Conservation (phyloP, 176 grass and related monocot genomes). For the Echinochloa phyllopogon region DNA sequence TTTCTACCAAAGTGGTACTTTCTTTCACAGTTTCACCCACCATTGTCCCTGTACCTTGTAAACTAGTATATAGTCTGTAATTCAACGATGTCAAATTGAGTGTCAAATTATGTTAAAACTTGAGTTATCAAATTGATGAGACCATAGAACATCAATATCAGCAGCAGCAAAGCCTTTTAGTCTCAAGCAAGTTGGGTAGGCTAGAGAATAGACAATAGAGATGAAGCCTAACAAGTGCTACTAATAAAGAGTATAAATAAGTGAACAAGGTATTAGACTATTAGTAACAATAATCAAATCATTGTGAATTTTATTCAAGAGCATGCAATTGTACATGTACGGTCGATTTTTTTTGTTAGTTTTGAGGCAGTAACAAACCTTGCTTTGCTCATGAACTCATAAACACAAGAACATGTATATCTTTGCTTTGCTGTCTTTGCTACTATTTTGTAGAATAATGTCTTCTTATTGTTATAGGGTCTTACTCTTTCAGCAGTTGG, state of each 20-base stretch:
- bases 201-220: too few relatives aligned
- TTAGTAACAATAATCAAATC: neutral
- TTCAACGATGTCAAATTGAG: slow-evolving; percentile 19
- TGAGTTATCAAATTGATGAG: slow-evolving; percentile 10
- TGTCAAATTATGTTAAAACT: slow-evolving; percentile 30
- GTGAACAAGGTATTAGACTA: neutral
- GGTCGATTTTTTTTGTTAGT: slow-evolving; percentile 9
- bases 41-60: neutral
- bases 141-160: neutral
- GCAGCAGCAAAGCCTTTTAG: neutral
- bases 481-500: slow-evolving; percentile 87
- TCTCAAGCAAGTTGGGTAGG: neutral
- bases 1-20: slow-evolving; percentile 7
- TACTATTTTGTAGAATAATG: slow-evolving; percentile 35
- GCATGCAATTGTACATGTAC: neutral
- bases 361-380: slow-evolving; percentile 18
- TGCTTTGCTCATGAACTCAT: slow-evolving; percentile 29
- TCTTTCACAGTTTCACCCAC: slow-evolving; percentile 9
- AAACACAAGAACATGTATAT: slow-evolving; percentile 20
- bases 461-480: slow-evolving; percentile 60
- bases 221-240: neutral
- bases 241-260: neutral
- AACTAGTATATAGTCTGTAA: neutral
- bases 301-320: slow-evolving; percentile 18
- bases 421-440: neutral